Evolutionary conservation across 2,329 filamentous ascomycete species (phyloP).

Genomic region (Cercospora sojina): DNA sequence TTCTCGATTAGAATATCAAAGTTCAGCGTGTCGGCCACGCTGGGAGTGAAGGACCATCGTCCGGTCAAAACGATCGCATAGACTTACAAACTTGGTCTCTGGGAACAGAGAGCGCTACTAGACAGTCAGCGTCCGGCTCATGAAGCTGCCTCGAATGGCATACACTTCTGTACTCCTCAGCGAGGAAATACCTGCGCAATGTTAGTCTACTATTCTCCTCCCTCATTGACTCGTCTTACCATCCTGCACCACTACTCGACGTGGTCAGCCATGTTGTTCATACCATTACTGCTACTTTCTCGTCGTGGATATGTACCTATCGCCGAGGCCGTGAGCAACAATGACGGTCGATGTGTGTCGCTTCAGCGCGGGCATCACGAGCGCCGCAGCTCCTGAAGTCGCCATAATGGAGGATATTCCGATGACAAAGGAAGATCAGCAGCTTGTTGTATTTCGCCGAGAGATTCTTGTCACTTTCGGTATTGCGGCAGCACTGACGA

Average conservation of each 20-base stretch:
- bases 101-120: conserved; percentile 60
- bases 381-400: conserved; percentile 50
- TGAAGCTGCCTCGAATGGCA: conserved; percentile 38
- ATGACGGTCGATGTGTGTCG: conserved; percentile 94
- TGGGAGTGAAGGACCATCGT: neutral
- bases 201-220: neutral
- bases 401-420: neutral
- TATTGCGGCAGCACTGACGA: conserved; percentile 1
- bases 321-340: conserved; percentile 87
- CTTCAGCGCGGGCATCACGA: conserved; percentile 75
- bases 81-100: conserved; percentile 67
- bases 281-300: conserved; percentile 3
- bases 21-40: neutral
- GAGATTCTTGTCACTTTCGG: neutral
- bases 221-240: conserved; percentile 51
- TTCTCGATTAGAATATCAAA: conserved; percentile 42
- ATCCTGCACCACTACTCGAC: conserved; percentile 60
- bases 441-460: neutral
- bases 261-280: conserved; percentile 16
- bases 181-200: conserved; percentile 61
- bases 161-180: conserved; percentile 81
- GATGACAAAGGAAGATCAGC: neutral
- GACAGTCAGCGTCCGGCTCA: neutral
- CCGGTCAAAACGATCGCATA: neutral
- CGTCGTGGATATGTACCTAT: conserved; percentile 50